A percentile compares a stretch with the other conserved stretches of the same genome.
Conservation (phyloP, 768 basidiomycete species). For the Candolleomyces efflorescens region DNA sequence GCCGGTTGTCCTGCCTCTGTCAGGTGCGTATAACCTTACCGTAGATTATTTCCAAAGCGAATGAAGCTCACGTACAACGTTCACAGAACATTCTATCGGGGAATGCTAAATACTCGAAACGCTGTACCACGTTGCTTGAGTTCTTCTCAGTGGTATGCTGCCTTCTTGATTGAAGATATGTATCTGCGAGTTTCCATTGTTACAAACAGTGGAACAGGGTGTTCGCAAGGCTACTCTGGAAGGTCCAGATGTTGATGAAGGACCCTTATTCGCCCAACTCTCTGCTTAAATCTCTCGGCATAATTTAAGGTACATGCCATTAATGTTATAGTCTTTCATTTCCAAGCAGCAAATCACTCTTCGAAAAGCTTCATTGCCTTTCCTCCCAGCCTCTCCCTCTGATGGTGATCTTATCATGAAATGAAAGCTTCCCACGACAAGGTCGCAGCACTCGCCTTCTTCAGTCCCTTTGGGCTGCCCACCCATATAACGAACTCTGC, state of each 20-base stretch:
- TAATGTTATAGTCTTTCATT: constrained; percentile 6
- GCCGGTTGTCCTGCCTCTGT: constrained; percentile 68
- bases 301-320: constrained; percentile 4
- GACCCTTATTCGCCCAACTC: not conserved
- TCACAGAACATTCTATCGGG: constrained; percentile 13
- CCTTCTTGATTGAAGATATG: not conserved
- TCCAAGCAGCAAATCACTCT: constrained; percentile 1
- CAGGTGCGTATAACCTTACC: constrained; percentile 45
- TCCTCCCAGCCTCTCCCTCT: not conserved
- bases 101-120: not conserved
- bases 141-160: not conserved
- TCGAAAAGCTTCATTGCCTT: constrained; percentile 2
- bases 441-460: not conserved
- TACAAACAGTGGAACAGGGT: not conserved
- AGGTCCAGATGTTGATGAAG: not conserved
- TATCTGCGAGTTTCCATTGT: not conserved
- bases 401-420: not conserved
- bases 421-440: constrained; percentile 1
- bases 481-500: not conserved
- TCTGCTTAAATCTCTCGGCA: not conserved
- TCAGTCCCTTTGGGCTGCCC: not conserved
- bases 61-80: constrained; percentile 16
- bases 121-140: not conserved
- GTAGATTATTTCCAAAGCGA: constrained; percentile 6
- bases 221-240: not conserved